These are phyloP conservation scores for Heterobasidion annosum DNA, from an alignment of 1,284 basidiomycete species.

Conservation along the genomic window DNA sequence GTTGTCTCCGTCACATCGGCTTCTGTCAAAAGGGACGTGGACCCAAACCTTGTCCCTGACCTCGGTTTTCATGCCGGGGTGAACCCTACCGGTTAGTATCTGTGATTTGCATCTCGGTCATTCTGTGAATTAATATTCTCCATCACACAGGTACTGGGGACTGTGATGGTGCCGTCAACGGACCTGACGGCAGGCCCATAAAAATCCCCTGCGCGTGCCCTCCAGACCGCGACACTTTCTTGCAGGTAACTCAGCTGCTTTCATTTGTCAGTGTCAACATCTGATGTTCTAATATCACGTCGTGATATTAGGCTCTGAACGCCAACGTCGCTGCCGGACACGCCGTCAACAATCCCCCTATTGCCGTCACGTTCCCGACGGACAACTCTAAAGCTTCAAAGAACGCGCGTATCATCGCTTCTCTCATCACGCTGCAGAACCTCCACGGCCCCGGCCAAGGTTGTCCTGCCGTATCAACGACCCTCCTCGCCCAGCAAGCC, in stretches of 20 bases:
- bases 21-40: conserved; percentile 30
- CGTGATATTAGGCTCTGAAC: conserved; percentile 5
- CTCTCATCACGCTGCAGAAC: conserved; percentile 19
- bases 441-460: conserved; percentile 20
- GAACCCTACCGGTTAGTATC: conserved; percentile 37
- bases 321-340: conserved; percentile 36
- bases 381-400: conserved; percentile 38
- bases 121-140: conserved; percentile 7
- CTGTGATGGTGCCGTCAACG: conserved; percentile 28
- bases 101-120: too few species aligned
- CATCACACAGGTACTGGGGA: neutral
- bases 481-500: conserved; percentile 15
- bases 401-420: conserved; percentile 36
- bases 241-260: conserved; percentile 12
- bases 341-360: conserved; percentile 46
- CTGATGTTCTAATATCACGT: too few species aligned
- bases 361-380: conserved; percentile 42
- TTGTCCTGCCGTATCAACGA: conserved; percentile 21
- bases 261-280: too few species aligned
- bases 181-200: conserved; percentile 39
- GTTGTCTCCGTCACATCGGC: neutral
- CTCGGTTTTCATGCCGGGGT: conserved; percentile 39
- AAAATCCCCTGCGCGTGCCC: conserved; percentile 56
- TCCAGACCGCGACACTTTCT: conserved; percentile 21
- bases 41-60: conserved; percentile 40